Evolutionary conservation across 768 basidiomycete species (phyloP).

Genomic region (Trichaptum fuscoviolaceum): DNA sequence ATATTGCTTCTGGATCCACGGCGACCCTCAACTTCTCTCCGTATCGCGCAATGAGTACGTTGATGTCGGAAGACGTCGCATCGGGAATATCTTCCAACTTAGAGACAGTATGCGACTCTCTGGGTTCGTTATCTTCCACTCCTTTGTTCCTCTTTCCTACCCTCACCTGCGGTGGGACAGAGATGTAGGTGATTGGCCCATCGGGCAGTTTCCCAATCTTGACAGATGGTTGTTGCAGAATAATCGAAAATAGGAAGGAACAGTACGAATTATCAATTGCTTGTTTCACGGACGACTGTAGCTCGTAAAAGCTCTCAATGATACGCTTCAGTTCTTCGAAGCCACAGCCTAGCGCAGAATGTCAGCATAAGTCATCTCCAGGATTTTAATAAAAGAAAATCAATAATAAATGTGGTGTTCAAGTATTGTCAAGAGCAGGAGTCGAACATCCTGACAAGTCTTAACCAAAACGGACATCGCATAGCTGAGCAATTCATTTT

Average conservation of each 20-base stretch:
- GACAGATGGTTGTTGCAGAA: conserved; percentile 71
- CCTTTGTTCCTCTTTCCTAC: conserved; percentile 61
- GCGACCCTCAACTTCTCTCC: conserved; percentile 68
- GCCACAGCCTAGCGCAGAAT: conserved; percentile 54
- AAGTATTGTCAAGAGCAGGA: conserved; percentile 20
- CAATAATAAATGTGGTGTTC: conserved; percentile 10
- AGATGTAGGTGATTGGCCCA: conserved; percentile 59
- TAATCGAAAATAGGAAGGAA: conserved; percentile 76
- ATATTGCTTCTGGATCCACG: conserved; percentile 67
- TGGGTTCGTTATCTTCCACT: conserved; percentile 35
- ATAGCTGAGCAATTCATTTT: neutral
- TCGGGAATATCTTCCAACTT: conserved; percentile 48
- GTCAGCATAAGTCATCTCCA: conserved; percentile 6
- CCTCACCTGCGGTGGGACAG: conserved; percentile 71
- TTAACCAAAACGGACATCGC: conserved; percentile 11
- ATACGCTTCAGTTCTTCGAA: conserved; percentile 69
- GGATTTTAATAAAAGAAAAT: conserved; percentile 12
- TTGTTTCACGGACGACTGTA: conserved; percentile 37
- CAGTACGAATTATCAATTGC: conserved; percentile 70
- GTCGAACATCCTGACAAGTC: conserved; percentile 37
- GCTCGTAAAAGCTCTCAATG: conserved; percentile 57
- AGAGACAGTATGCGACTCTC: conserved; percentile 31
- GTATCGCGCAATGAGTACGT: conserved; percentile 50
- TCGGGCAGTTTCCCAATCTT: conserved; percentile 66
- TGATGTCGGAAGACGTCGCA: conserved; percentile 48